Evolutionary conservation across 768 basidiomycete species (phyloP), one percentile per base, ranked within the genome.

Genomic region (Boletus sp.): DNA sequence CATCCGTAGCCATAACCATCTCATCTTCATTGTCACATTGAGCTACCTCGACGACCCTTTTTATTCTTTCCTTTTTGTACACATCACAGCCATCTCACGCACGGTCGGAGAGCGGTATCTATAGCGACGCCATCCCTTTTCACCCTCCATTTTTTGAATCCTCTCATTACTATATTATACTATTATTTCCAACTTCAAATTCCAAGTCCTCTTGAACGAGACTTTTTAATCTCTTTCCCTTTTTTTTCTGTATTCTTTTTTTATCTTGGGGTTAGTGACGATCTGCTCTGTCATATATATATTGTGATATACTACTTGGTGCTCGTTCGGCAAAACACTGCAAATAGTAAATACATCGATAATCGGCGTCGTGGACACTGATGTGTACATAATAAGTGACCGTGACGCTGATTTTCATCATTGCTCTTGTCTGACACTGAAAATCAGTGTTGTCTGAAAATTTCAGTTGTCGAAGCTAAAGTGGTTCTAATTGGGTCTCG

Each of bases 31-130:
- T 35, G 9, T 36, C 46, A 47, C 52, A 29, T 45, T 20, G 50
- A 54, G 45, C 46, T 40, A 61, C 17, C 33, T 33, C 42, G 24
- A 49, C 41, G 41, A 47, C 3, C 24, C 24, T 24, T 24, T 24
- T 24, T 24, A 24, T 45, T 39, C 42, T 32, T 40, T 18, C 29
- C 12, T 10, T 47, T 52, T 7, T 60, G 52, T 56, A 56, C 47
- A 54, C 47, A 62, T 56, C 17, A 52, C 24, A 17, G 15, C 55
- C 42, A 55, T 52, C 57, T 49, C 49, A 39, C 50, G 37, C 55
- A 50, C 33, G 42, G 36, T 30, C 41, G 55, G 52, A 60, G 57
- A 51, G 37, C 37, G 40, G 45, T 53, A 54, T 56, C 40, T 58
- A 57, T 55, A 52, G 41, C 53, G 56, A 57, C 47, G 57, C 48